Evolutionary conservation across 106 monocot species (phyloP).

Genomic region (Agapanthus africanus): DNA sequence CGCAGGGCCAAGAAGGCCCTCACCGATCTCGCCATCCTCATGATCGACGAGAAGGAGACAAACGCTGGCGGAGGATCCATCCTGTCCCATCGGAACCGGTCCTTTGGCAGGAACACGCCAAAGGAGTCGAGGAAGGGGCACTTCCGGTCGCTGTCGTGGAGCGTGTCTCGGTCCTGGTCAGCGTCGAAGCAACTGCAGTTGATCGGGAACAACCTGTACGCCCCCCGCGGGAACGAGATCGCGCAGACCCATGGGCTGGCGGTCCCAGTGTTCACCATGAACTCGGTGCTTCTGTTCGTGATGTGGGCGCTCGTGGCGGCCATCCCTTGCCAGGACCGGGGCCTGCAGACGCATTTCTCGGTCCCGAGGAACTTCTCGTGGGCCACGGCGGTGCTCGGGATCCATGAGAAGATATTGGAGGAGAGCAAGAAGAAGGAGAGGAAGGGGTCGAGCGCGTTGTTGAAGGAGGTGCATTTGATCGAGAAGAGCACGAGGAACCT

Average conservation of each 20-base stretch:
- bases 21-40: background rate
- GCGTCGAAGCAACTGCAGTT: constrained; percentile 48
- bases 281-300: constrained; percentile 35
- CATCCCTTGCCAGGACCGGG: constrained; percentile 68
- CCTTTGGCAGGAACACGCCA: constrained; percentile 29
- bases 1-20: constrained; percentile 7
- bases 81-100: constrained; percentile 34
- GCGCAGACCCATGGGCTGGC: constrained; percentile 31
- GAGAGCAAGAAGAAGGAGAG: constrained; percentile 57
- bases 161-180: constrained; percentile 58
- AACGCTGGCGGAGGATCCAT: constrained; percentile 12
- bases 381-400: constrained; percentile 22
- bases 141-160: constrained; percentile 54
- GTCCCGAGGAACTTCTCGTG: constrained; percentile 41
- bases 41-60: constrained; percentile 4
- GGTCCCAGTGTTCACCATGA: constrained; percentile 45
- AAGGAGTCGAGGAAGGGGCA: constrained; percentile 11
- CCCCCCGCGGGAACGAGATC: constrained; percentile 39
- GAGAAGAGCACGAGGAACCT: constrained; percentile 36
- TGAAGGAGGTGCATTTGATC: constrained; percentile 51
- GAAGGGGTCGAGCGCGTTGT: constrained; percentile 37
- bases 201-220: constrained; percentile 34
- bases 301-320: constrained; percentile 56
- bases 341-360: constrained; percentile 40
- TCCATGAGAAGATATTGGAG: constrained; percentile 46